These are phyloP conservation scores for Geotrichum candidum DNA, from an alignment of 1,139 yeast species.

Conservation along the genomic window DNA sequence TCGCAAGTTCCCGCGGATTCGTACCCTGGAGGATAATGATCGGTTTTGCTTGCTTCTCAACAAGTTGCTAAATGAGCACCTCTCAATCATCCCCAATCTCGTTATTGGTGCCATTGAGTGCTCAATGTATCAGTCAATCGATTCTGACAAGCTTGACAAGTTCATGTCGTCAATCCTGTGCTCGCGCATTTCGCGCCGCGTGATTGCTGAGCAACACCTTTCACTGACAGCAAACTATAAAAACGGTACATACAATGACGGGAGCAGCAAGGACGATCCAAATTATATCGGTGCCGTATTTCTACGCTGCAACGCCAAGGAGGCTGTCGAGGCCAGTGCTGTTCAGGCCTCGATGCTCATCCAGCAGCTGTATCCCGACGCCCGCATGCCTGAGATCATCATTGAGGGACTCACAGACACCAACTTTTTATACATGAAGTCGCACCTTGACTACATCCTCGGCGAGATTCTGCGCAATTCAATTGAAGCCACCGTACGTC, in stretches of 20 bases:
- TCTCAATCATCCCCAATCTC: slow-evolving; percentile 74
- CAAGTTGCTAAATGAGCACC: slow-evolving; percentile 63
- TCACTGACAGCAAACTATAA: slow-evolving; percentile 63
- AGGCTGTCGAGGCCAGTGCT: slow-evolving; percentile 56
- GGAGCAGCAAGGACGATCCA: slow-evolving; percentile 38
- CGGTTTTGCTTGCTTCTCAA: slow-evolving; percentile 60
- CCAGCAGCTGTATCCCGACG: slow-evolving; percentile 43
- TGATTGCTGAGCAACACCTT: slow-evolving; percentile 85
- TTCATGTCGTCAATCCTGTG: slow-evolving; percentile 73
- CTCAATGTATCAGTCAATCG: slow-evolving; percentile 56
- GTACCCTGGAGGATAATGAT: slow-evolving; percentile 65
- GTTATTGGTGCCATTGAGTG: slow-evolving; percentile 92
- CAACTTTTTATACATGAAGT: slow-evolving; percentile 72
- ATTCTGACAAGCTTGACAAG: slow-evolving; percentile 57
- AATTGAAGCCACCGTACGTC: slow-evolving; percentile 65
- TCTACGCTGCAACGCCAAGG: slow-evolving; percentile 68
- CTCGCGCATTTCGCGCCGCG: slow-evolving; percentile 81
- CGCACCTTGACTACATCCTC: slow-evolving; percentile 77
- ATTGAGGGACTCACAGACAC: slow-evolving; percentile 59
- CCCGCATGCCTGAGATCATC: slow-evolving; percentile 62
- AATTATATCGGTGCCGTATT: slow-evolving; percentile 84
- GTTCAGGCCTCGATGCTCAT: slow-evolving; percentile 42
- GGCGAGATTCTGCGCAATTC: slow-evolving; percentile 86
- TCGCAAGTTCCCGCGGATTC: slow-evolving; percentile 62
- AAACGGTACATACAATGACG: slow-evolving; percentile 27